These are phyloP conservation scores for Rhizophora mangle DNA, from an alignment of 345 rosid genomes.

Conservation along the genomic window DNA sequence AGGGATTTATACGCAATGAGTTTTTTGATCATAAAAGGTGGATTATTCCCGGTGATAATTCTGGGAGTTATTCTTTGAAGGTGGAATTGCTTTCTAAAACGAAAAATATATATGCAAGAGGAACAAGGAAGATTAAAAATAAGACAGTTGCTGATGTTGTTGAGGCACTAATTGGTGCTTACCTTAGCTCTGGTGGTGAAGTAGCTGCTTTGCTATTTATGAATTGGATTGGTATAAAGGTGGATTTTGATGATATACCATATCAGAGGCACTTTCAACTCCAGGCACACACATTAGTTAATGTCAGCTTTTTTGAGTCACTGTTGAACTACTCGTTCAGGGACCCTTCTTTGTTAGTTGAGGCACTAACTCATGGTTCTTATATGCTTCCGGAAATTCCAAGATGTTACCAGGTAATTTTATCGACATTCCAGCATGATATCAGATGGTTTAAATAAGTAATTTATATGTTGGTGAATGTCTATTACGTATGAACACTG, in stretches of 20 bases:
- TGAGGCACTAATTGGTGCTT: slow-evolving; percentile 85
- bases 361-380: slow-evolving; percentile 94
- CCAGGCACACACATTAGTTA: slow-evolving; percentile 42
- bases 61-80: slow-evolving; percentile 29
- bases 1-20: slow-evolving; percentile 84
- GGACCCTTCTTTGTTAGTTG: slow-evolving; percentile 66
- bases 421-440: not conserved
- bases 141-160: slow-evolving; percentile 82
- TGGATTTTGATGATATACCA: slow-evolving; percentile 39
- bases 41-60: slow-evolving; percentile 65
- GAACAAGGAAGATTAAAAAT: slow-evolving; percentile 44
- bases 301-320: slow-evolving; percentile 45
- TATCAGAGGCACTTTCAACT: slow-evolving; percentile 29
- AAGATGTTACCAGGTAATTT: slow-evolving; percentile 78
- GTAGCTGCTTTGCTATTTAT: slow-evolving; percentile 50
- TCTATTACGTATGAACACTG: no score
- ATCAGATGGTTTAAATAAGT: no score
- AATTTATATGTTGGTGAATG: no score
- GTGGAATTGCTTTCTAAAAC: slow-evolving; percentile 34
- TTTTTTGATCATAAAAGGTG: slow-evolving; percentile 65
- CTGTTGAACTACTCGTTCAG: slow-evolving; percentile 53
- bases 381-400: slow-evolving; percentile 87
- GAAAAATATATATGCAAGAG: slow-evolving; percentile 42
- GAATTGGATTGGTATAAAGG: slow-evolving; percentile 68
- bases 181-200: slow-evolving; percentile 73